Evolutionary conservation across 768 basidiomycete genomes (phyloP).

Genomic region (Termitomyces sp.): DNA sequence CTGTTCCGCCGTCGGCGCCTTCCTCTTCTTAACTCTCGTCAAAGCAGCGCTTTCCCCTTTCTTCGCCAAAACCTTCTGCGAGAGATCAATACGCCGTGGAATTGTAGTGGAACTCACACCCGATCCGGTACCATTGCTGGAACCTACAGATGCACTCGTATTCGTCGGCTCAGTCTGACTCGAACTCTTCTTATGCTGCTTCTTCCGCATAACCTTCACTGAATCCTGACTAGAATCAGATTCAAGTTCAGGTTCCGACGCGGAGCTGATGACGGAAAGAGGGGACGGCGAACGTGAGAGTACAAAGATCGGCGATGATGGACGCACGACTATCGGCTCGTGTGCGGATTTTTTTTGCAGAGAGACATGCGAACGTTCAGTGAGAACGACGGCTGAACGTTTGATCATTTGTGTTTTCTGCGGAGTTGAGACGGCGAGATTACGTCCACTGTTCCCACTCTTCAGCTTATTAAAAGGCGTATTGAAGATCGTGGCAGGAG

Average conservation of each 20-base stretch:
- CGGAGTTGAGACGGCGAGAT: not conserved
- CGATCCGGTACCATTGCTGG: not conserved
- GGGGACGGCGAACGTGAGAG: constrained; percentile 13
- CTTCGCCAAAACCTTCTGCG: constrained; percentile 11
- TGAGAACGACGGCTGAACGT: not conserved
- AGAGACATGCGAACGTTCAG: not conserved
- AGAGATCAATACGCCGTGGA: not conserved
- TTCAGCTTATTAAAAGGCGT: not conserved
- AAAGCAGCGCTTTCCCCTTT: constrained; percentile 18
- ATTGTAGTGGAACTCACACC: not conserved
- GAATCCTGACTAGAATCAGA: constrained; percentile 4
- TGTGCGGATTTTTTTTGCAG: not conserved
- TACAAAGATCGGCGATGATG: constrained; percentile 10
- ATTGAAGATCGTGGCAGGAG: not conserved
- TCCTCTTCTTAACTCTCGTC: constrained; percentile 28
- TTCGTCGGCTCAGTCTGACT: not conserved
- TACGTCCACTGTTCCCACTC: not conserved
- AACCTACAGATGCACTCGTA: not conserved
- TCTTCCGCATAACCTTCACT: constrained; percentile 7
- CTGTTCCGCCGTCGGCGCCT: constrained; percentile 12
- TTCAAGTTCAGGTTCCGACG: not conserved
- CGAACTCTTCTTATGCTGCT: constrained; percentile 3
- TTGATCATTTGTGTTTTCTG: not conserved
- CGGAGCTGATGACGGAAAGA: constrained; percentile 2
- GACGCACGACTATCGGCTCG: not conserved